Evolutionary conservation across 257 asterid species (phyloP).

Genomic region (Knoxia roxburghii): DNA sequence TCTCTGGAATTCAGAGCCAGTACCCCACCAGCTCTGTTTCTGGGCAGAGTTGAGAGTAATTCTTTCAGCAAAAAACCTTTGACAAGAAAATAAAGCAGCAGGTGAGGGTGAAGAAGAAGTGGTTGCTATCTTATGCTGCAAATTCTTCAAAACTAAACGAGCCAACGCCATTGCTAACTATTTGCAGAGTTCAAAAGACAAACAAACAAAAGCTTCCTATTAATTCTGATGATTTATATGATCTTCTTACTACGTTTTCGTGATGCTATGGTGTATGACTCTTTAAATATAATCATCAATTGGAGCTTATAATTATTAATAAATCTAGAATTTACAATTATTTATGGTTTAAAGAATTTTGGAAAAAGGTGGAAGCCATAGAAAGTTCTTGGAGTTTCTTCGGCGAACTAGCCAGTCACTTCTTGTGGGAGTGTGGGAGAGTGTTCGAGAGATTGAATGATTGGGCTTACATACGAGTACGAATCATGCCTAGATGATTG

Average conservation of each 20-base stretch:
- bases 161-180: constrained; percentile 23
- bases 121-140: constrained; percentile 15
- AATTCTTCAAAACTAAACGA: constrained; percentile 24
- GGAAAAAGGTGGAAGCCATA: background rate
- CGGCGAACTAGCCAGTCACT: background rate
- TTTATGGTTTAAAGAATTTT: background rate
- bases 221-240: too few relatives aligned
- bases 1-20: constrained; percentile 11
- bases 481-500: too few relatives aligned
- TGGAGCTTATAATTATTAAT: too few relatives aligned
- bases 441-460: background rate
- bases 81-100: too few relatives aligned
- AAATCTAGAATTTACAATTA: too few relatives aligned
- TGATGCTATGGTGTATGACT: too few relatives aligned
- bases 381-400: constrained; percentile 8
- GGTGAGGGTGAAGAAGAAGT: constrained; percentile 5
- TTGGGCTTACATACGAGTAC: too few relatives aligned
- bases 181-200: background rate
- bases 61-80: too few relatives aligned
- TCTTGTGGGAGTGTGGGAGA: background rate
- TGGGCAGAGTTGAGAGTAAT: constrained; percentile 8
- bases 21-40: constrained; percentile 17
- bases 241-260: too few relatives aligned
- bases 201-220: too few relatives aligned
- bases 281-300: too few relatives aligned